Evolutionary conservation across 768 basidiomycete species (phyloP), one percentile per base, ranked within the genome.

Genomic region (Tephrocybe sp.): DNA sequence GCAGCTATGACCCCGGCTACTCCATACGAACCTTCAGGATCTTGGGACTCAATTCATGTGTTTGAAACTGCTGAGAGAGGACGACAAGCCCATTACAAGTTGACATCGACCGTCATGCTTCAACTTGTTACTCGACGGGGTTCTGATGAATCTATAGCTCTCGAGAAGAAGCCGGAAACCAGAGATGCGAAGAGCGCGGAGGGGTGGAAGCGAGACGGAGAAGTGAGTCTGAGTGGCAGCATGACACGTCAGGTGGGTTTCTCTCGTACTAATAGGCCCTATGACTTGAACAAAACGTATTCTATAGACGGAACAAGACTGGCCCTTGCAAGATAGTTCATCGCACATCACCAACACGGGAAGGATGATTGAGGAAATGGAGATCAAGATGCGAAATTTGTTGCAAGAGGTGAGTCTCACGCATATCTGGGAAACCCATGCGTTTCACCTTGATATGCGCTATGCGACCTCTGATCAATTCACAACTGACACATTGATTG

Each of bases 31-130:
- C 84, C 89, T 5, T 82, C 87, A 0, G 92, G 93, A 19, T 87
- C 92, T 46, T 99, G 97, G 97, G 95, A 99, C 64, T 96, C 94
- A 1, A 92, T 99, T 53, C 97, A 99, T 63, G 96, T 98, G 44
- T 98, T 99, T 58, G 97, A 99, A 68, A 81, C 89, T 2, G 78
- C 82, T n/a, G 94, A 97, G 63, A 83, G 94, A 37, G 94, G 90
- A 4, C 80, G 96, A 41, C 85, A 89, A 58, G 94, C 96, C 4
- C 92, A 92, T 60, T 99, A 98, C 73, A 98, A 98, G 70, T 77
- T 99, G 44, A 98, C 97, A 1, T 95, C 92, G 35, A 98, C 97
- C 2, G 82, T 98, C 47, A 96, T 98, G 92, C 84, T 99, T 15
- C 90, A 94, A 57, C 82, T 99, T 24, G 74, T 87, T 43, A 87